Evolutionary conservation across 495 filamentous ascomycete genomes (phyloP).

Genomic region (Trichoderma parareesei): DNA sequence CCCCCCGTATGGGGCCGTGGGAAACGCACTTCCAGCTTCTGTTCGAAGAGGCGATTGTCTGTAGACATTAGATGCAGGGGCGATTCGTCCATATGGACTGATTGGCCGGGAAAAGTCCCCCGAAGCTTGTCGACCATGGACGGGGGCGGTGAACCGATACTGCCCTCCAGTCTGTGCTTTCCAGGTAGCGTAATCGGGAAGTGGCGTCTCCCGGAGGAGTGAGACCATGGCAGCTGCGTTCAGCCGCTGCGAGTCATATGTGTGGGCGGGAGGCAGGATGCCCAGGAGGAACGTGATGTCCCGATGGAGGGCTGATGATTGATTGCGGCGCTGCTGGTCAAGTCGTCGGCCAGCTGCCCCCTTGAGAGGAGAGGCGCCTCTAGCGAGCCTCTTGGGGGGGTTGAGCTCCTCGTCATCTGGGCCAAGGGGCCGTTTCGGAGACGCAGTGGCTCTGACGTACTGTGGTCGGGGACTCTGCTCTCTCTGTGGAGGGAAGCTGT

Average conservation of each 20-base stretch:
- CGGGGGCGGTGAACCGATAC: conserved; percentile 27
- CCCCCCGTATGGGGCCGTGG: conserved; percentile 29
- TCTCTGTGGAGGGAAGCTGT: conserved; percentile 38
- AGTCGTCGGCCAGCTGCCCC: conserved; percentile 72
- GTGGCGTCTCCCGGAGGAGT: conserved; percentile 56
- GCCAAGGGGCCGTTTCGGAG: conserved; percentile 67
- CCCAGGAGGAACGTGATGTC: conserved; percentile 75
- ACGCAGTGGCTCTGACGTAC: conserved; percentile 49
- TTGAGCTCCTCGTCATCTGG: conserved; percentile 63
- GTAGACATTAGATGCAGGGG: conserved; percentile 26
- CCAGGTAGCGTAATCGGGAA: conserved; percentile 51
- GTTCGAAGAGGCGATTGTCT: conserved; percentile 36
- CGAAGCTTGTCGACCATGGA: conserved; percentile 28
- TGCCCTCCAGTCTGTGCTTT: conserved; percentile 20
- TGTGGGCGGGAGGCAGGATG: conserved; percentile 68
- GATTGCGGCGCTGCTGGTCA: conserved; percentile 63
- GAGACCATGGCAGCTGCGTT: conserved; percentile 63
- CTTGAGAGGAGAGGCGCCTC: conserved; percentile 82
- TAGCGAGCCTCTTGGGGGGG: conserved; percentile 70
- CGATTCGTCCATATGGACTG: conserved; percentile 15
- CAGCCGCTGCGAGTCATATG: conserved; percentile 58
- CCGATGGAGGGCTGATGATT: conserved; percentile 54
- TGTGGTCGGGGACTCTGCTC: conserved; percentile 42
- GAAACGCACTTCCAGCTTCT: conserved; percentile 27
- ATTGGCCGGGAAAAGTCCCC: conserved; percentile 21